Evolutionary conservation across 1,139 yeast species (phyloP), one percentile per base, ranked within the genome.

Genomic region (Scheffersomyces stambukii): DNA sequence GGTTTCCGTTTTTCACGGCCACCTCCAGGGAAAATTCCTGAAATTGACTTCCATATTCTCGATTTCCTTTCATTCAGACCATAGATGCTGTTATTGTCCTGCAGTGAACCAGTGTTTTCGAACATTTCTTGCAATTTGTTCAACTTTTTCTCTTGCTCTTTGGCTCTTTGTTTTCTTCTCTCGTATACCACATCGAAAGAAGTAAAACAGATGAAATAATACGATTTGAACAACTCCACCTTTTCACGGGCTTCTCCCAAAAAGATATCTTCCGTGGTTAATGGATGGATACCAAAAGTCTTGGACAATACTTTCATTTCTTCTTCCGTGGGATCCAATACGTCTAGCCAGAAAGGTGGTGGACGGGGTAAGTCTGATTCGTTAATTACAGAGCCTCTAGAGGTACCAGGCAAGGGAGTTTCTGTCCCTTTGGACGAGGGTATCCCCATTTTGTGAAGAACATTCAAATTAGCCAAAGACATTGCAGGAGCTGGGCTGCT

Each of bases 211-310:
- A 91, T 86, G 46, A 91, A 78, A 54, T 91, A 91, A 52, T 91
- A 91, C 40, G 84, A 82, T 44, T 80, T 77, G 63, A 91, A 91
- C 27, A 91, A 56, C 54, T 91, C 98, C 13, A 91, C 96, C 50
- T 91, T 91, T 56, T 91, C 98, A 36, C 98, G 75, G 1, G 95
- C 81, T 48, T 91, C 98, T 3, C 96, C 96, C 19, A 89, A 64
- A 42, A 85, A 85, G 32, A 91, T 91, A 61, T 91, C 98, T 52
- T 91, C 98, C 0, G 96, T 84, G 0, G 98, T 91, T 46, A 89
- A 70, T 0, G 97, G 97, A 54, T 89, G 98, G 36, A 89, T 85
- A 1, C 95, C 95, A 57, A 91, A 91, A 0, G 96, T 79, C 46
- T 88, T 88, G 16, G 95, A 78, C 10, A 91, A 50, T 1, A 84